These are phyloP conservation scores for Pseudohalonectria lignicola DNA, from an alignment of 2,329 filamentous ascomycete species.

Conservation along the genomic window DNA sequence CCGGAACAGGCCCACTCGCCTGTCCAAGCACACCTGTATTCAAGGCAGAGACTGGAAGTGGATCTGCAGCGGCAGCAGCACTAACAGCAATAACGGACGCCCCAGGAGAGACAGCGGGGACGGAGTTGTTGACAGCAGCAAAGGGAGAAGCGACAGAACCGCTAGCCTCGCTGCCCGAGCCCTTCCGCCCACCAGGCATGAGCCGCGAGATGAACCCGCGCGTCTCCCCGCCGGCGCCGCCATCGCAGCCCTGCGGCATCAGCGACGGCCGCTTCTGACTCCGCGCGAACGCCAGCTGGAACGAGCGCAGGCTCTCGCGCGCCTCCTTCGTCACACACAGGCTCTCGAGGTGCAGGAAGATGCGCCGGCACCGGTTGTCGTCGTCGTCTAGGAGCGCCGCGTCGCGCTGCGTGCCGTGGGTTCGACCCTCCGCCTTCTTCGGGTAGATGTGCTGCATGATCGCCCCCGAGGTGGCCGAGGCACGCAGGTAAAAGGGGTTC, in stretches of 20 bases:
- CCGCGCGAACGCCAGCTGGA: slow-evolving; percentile 38
- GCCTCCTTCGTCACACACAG: slow-evolving; percentile 37
- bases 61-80: too few relatives aligned
- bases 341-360: slow-evolving; percentile 34
- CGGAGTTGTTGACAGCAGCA: too few relatives aligned
- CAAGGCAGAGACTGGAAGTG: too few relatives aligned
- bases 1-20: too few relatives aligned
- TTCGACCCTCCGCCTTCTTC: background rate
- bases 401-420: background rate
- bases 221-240: slow-evolving; percentile 22
- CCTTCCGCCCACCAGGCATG: background rate
- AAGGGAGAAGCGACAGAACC: background rate
- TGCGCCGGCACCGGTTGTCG: slow-evolving; percentile 27
- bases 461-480: background rate
- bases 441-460: background rate
- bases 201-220: slow-evolving; percentile 3
- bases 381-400: slow-evolving; percentile 21
- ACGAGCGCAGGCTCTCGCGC: slow-evolving; percentile 31
- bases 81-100: too few relatives aligned
- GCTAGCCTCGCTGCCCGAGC: background rate
- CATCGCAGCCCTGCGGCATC: slow-evolving; percentile 24
- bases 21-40: too few relatives aligned
- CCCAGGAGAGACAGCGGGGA: too few relatives aligned
- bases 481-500: background rate
- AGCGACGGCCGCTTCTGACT: slow-evolving; percentile 22